phyloP scores from a whole-genome alignment of 1,284 basidiomycete genomes.

The Meripilus lineatus region DNA sequence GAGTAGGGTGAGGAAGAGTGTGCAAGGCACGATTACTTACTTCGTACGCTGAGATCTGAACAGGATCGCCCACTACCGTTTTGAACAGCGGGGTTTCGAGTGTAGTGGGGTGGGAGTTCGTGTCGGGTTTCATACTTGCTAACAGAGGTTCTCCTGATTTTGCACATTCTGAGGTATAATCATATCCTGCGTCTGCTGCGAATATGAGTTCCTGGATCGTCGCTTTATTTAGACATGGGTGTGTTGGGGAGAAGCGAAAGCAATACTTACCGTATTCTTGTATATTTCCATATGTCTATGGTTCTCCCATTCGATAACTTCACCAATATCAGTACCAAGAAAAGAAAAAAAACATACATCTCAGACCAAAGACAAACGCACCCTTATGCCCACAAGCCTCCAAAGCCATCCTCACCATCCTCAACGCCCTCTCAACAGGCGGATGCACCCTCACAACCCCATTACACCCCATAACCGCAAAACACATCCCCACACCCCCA shows the following conservation, averaged over 20 bases:
- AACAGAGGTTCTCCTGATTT: conserved; percentile 29
- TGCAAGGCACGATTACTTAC: conserved; percentile 11
- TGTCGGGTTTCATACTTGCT: conserved; percentile 24
- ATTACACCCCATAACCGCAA: conserved; percentile 44
- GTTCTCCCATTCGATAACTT: conserved; percentile 53
- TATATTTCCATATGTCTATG: conserved; percentile 51
- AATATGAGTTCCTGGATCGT: conserved; percentile 25
- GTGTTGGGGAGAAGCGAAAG: conserved; percentile 10
- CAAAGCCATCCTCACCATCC: conserved; percentile 40
- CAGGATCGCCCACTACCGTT: conserved; percentile 21
- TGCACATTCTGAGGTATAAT: conserved; percentile 24
- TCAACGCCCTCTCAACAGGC: conserved; percentile 44
- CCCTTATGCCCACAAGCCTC: conserved; percentile 45
- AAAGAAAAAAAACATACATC: not conserved
- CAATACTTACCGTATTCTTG: conserved; percentile 37
- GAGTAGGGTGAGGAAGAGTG: too few relatives aligned
- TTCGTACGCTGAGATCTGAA: conserved; percentile 25
- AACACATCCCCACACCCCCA: conserved; percentile 37
- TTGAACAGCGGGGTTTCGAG: conserved; percentile 24
- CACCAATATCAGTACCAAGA: conserved; percentile 1
- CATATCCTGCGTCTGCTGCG: conserved; percentile 26
- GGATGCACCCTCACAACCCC: conserved; percentile 46
- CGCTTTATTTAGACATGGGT: not conserved
- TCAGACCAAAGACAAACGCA: conserved; percentile 10
- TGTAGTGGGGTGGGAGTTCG: conserved; percentile 24